A percentile compares a stretch with the other conserved stretches of the same genome.
These are phyloP conservation scores for Candida peoriensis DNA, from an alignment of 805 yeast species.

Conservation along the genomic window DNA sequence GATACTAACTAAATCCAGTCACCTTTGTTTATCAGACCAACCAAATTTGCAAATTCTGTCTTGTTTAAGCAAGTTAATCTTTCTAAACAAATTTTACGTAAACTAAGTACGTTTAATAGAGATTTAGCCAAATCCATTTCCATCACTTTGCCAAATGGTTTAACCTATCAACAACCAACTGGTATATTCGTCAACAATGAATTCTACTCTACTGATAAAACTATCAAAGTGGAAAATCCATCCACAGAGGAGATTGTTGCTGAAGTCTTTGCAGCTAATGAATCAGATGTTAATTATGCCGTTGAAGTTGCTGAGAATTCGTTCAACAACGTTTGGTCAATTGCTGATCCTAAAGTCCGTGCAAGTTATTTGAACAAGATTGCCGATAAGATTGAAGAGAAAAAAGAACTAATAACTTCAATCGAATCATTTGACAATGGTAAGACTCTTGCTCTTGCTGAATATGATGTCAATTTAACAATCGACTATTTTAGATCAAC, in stretches of 20 bases:
- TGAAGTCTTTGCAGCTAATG: slow-evolving; percentile 52
- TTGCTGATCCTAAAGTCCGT: slow-evolving; percentile 52
- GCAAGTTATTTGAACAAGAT: slow-evolving; percentile 48
- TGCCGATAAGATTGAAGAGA: slow-evolving; percentile 64
- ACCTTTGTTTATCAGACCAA: no score
- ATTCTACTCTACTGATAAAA: slow-evolving; percentile 55
- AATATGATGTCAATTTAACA: slow-evolving; percentile 63
- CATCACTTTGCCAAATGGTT: slow-evolving; percentile 61
- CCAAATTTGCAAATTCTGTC: no score
- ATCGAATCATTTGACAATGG: slow-evolving; percentile 78
- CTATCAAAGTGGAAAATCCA: slow-evolving; percentile 52
- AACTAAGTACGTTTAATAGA: slow-evolving; percentile 16
- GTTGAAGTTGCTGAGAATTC: slow-evolving; percentile 65
- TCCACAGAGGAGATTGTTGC: slow-evolving; percentile 59
- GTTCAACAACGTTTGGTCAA: slow-evolving; percentile 54
- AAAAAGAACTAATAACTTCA: slow-evolving; percentile 56
- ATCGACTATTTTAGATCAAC: slow-evolving; percentile 63
- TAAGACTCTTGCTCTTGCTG: slow-evolving; percentile 60
- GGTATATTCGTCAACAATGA: slow-evolving; percentile 89
- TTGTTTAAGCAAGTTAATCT: no score
- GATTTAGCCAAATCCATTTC: slow-evolving; percentile 30
- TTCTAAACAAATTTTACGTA: no score
- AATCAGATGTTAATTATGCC: slow-evolving; percentile 63
- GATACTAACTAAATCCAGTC: no score
- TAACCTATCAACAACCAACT: slow-evolving; percentile 69